Conservation (phyloP, 2,329 filamentous ascomycete genomes). For the Alternaria sp. region DNA sequence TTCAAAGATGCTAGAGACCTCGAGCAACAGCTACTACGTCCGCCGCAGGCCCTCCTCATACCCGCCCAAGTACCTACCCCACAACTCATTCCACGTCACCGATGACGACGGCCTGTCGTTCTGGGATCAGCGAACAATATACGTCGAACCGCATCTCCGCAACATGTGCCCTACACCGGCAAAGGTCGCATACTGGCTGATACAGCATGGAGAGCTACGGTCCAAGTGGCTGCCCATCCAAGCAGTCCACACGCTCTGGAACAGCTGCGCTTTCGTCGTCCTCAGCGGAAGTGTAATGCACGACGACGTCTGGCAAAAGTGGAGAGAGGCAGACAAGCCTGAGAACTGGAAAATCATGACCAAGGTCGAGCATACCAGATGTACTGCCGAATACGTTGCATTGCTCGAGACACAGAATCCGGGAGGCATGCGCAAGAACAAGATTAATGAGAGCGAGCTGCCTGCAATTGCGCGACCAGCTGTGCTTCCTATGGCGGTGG, state of each 20-base stretch:
- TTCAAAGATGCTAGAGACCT: constrained; percentile 32
- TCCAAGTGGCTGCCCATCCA: constrained; percentile 48
- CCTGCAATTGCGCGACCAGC: constrained; percentile 34
- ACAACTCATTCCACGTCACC: constrained; percentile 32
- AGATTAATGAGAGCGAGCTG: constrained; percentile 10
- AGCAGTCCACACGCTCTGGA: constrained; percentile 41
- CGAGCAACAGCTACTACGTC: constrained; percentile 39
- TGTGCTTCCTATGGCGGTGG: constrained; percentile 18
- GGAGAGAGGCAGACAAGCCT: constrained; percentile 37
- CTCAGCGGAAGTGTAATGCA: constrained; percentile 45
- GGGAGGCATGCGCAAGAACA: constrained; percentile 23
- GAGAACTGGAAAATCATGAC: constrained; percentile 49
- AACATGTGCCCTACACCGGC: constrained; percentile 43
- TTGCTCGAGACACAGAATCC: constrained; percentile 35
- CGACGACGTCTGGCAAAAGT: constrained; percentile 41
- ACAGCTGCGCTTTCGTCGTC: constrained; percentile 47
- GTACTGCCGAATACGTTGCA: constrained; percentile 42
- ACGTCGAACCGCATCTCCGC: constrained; percentile 47
- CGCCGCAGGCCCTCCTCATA: constrained; percentile 43
- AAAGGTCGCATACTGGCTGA: constrained; percentile 43
- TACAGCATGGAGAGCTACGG: constrained; percentile 36
- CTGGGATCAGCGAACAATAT: constrained; percentile 50
- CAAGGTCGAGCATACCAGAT: constrained; percentile 44
- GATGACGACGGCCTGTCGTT: constrained; percentile 43
- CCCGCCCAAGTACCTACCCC: constrained; percentile 39